These are phyloP conservation scores for Chytriomyces sp. DNA, from an alignment of 192 early-diverging fungal species.

Conservation along the genomic window DNA sequence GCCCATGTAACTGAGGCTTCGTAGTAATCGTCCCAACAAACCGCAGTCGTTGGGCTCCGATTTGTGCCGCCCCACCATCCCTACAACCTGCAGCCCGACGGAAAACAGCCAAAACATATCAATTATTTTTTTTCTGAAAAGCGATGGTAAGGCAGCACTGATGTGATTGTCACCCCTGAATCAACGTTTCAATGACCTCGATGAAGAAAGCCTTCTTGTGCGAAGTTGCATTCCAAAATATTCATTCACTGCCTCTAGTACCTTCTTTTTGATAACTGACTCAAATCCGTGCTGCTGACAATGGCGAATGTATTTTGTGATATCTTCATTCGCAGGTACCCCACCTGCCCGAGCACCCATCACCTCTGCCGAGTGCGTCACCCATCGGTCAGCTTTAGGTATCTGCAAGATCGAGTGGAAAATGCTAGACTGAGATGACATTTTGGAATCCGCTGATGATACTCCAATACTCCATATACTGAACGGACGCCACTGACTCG, in stretches of 20 bases:
- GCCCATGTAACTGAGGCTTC: too few relatives aligned
- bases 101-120: too few relatives aligned
- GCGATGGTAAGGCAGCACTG: too few relatives aligned
- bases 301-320: slow-evolving; percentile 73
- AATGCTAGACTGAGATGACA: not conserved
- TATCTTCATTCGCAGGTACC: slow-evolving; percentile 74
- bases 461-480: not conserved
- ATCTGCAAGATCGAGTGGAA: not conserved
- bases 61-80: too few relatives aligned
- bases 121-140: too few relatives aligned
- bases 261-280: slow-evolving; percentile 77
- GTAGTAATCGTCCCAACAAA: too few relatives aligned
- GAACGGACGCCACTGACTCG: not conserved
- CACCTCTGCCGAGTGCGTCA: not conserved
- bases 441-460: not conserved
- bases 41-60: too few relatives aligned
- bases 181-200: slow-evolving; percentile 59
- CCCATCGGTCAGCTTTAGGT: not conserved
- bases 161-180: slow-evolving; percentile 44
- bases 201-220: slow-evolving; percentile 71
- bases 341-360: slow-evolving; percentile 31
- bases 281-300: slow-evolving; percentile 68
- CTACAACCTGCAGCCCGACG: too few relatives aligned
- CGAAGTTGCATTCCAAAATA: slow-evolving; percentile 71
- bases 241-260: slow-evolving; percentile 66